These are phyloP conservation scores for Kwoniella sp. DNA, from an alignment of 768 basidiomycete genomes.

Conservation along the genomic window DNA sequence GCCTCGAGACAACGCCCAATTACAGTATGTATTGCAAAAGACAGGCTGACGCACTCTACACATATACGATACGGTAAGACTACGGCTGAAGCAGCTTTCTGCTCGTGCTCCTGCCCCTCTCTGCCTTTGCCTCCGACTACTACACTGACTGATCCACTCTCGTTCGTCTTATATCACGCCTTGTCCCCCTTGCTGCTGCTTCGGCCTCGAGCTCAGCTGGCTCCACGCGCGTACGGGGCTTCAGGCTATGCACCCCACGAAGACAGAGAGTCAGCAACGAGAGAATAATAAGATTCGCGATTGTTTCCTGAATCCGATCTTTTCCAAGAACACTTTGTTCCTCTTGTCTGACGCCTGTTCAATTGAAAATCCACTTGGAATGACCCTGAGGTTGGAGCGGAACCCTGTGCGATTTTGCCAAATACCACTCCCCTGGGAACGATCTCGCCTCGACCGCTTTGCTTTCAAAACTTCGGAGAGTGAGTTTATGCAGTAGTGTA, in stretches of 20 bases:
- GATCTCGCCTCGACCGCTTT: neutral
- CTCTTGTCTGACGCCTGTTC: neutral
- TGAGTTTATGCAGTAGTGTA: too few species aligned
- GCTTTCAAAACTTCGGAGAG: too few species aligned
- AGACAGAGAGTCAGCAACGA: neutral
- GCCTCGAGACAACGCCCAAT: neutral
- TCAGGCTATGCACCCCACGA: too few species aligned
- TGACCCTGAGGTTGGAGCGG: neutral
- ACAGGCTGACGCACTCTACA: neutral
- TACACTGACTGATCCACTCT: too few species aligned
- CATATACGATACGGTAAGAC: too few species aligned
- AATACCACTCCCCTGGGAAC: neutral
- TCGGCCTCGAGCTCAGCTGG: too few species aligned
- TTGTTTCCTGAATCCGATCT: conserved; percentile 1
- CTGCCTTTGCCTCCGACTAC: neutral
- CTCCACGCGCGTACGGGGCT: too few species aligned
- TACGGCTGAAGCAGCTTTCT: neutral
- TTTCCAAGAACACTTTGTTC: neutral
- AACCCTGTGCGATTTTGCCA: neutral
- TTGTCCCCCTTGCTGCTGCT: too few species aligned
- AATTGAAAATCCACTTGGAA: neutral
- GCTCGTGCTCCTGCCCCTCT: too few species aligned
- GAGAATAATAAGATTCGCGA: neutral
- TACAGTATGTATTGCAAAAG: neutral
- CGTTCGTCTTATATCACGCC: too few species aligned